Evolutionary conservation across 2,329 filamentous ascomycete species (phyloP), one percentile per base, ranked within the genome.

Genomic region (Trichophyton benhamiae): DNA sequence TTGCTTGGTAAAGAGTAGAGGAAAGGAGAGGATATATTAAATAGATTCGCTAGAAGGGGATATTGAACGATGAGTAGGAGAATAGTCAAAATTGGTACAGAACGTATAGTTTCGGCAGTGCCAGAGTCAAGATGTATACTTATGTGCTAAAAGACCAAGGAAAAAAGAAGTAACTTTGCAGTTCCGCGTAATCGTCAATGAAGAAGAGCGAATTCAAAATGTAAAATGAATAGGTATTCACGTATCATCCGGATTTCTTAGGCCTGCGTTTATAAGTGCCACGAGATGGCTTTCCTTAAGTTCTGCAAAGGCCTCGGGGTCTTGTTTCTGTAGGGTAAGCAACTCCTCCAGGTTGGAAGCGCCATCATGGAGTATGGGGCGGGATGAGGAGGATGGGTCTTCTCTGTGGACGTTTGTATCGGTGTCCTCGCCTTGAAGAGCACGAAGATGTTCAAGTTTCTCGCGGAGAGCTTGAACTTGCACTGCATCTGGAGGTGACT

Each of bases 231-330:
- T 38, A 38, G 49, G 30, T 5, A 58, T 58, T 58, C 55, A 58
- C 15, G 36, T n/a, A 41, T 58, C 55, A n/a, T 59, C 46, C 38
- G 65, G 59, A 15, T 63, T 65, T 33, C 69, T 66, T 48, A 70
- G 65, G 11, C 74, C 74, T 48, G 72, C 74, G 64, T 78, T 77
- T 30, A 77, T 74, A 63, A 77, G 75, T 13, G 77, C 76, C 3
- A 76, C 77, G 58, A 79, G 74, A 61, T 79, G 77, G 15, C 72
- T 76, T 62, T 77, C 71, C 59, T 73, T 75, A 63, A 78, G 77
- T 42, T 65, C 69, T 63, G 76, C 72, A 63, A 78, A 78, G 17
- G 71, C 71, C 65, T 78, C 76, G 0, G 72, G 70, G 59, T 79
- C 77, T 62, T 77, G 70, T 58, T 71, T 68, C 59, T 77, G 71